Evolutionary conservation across 2,329 filamentous ascomycete species (phyloP).

Genomic region (Helminthosporium solani): DNA sequence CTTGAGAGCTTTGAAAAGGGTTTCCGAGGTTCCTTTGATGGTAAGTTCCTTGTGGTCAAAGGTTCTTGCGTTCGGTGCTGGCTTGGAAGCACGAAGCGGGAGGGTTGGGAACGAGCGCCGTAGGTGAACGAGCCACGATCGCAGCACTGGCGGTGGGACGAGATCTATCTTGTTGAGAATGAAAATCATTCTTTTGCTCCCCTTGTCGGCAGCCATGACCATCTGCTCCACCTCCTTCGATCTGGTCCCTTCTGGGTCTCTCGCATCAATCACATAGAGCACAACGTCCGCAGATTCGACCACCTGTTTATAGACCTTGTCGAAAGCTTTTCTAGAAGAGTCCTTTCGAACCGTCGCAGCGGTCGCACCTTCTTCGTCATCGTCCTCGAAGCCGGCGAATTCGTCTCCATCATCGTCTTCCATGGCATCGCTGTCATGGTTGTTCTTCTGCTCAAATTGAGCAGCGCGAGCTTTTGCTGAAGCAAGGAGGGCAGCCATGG

Average conservation of each 20-base stretch:
- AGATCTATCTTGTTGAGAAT: conserved; percentile 96
- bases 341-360: conserved; percentile 48
- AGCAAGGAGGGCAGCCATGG: conserved; percentile 87
- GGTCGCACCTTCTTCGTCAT: conserved; percentile 44
- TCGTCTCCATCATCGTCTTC: conserved; percentile 57
- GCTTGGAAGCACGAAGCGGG: conserved; percentile 78
- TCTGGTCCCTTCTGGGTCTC: conserved; percentile 86
- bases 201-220: conserved; percentile 82
- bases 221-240: conserved; percentile 88
- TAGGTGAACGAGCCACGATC: conserved; percentile 80
- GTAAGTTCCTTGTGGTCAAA: conserved; percentile 92
- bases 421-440: conserved; percentile 59
- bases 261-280: conserved; percentile 88
- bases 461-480: conserved; percentile 77
- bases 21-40: conserved; percentile 78
- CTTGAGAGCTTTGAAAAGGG: conserved; percentile 87
- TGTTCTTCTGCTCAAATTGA: conserved; percentile 68
- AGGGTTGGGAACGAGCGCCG: conserved; percentile 89
- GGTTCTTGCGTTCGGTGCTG: conserved; percentile 80
- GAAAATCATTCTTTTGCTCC: conserved; percentile 84
- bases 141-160: conserved; percentile 77
- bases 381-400: conserved; percentile 49
- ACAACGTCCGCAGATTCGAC: conserved; percentile 87
- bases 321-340: conserved; percentile 80
- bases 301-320: conserved; percentile 94